Percentiles rank a stretch among this genome's conserved stretches.
Conservation (phyloP, 176 grass and related monocot species). For the Chloris gayana region DNA sequence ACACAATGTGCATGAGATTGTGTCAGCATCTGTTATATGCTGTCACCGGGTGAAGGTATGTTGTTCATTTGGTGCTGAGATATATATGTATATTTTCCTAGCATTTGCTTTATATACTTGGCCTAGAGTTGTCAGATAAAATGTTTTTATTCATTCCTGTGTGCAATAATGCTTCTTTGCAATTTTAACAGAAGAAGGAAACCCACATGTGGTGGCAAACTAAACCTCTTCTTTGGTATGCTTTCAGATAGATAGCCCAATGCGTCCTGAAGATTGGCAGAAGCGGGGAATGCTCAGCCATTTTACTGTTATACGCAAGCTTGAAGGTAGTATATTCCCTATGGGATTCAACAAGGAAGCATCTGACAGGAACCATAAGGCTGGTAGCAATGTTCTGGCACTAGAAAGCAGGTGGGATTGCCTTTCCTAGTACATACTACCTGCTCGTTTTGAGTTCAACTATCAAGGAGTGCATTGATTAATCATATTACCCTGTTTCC, state of each 20-base stretch:
- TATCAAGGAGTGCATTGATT: slow-evolving; percentile 20
- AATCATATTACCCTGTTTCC: slow-evolving; percentile 37
- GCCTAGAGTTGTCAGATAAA: slow-evolving; percentile 7
- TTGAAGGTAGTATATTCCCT: slow-evolving; percentile 89
- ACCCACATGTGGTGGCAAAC: slow-evolving; percentile 8
- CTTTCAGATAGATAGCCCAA: slow-evolving; percentile 88
- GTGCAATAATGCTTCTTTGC: slow-evolving; percentile 12
- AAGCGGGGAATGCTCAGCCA: slow-evolving; percentile 61
- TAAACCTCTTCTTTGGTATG: slow-evolving; percentile 9
- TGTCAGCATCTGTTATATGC: slow-evolving; percentile 93
- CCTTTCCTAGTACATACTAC: slow-evolving; percentile 14
- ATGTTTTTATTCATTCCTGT: not conserved
- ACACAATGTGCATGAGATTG: slow-evolving; percentile 88
- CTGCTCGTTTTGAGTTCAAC: slow-evolving; percentile 18
- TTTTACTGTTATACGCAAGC: slow-evolving; percentile 95
- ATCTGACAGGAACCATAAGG: slow-evolving; percentile 80
- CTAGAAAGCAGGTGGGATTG: slow-evolving; percentile 75
- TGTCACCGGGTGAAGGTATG: slow-evolving; percentile 91
- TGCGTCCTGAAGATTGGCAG: slow-evolving; percentile 83
- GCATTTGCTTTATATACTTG: slow-evolving; percentile 35
- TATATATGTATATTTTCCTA: slow-evolving; percentile 16
- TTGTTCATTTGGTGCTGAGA: slow-evolving; percentile 21
- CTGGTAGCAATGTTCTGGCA: slow-evolving; percentile 66
- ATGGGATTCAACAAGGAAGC: slow-evolving; percentile 79
- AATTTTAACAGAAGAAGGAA: too few species aligned